Percentiles rank a stretch among this genome's conserved stretches.
Conservation (phyloP, 1,284 basidiomycete genomes). For the Rhodotorula sp. region DNA sequence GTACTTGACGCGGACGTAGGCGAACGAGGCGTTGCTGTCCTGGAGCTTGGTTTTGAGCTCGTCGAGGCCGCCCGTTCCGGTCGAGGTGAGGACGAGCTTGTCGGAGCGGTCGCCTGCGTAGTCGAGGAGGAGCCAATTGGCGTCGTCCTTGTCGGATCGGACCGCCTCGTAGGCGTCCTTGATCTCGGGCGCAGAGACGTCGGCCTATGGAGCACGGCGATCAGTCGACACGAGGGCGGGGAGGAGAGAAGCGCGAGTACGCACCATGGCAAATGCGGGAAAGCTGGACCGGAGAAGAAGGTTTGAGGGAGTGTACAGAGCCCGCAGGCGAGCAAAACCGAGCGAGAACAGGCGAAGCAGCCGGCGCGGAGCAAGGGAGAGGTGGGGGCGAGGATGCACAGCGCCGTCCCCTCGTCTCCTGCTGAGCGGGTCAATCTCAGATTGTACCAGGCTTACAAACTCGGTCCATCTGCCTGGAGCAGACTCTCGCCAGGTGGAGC, state of each 20-base stretch:
- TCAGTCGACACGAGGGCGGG: background rate
- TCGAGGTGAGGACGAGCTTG: constrained; percentile 30
- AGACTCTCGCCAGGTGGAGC: too few species aligned
- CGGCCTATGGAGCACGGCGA: constrained; percentile 24
- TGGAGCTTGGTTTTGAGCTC: constrained; percentile 34
- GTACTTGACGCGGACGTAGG: constrained; percentile 38
- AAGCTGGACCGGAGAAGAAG: background rate
- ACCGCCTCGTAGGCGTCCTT: constrained; percentile 37
- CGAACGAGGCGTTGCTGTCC: constrained; percentile 34
- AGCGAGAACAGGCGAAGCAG: background rate
- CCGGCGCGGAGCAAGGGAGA: too few species aligned
- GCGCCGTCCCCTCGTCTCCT: too few species aligned
- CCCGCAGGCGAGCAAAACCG: background rate
- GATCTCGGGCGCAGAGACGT: constrained; percentile 36
- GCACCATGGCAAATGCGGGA: background rate
- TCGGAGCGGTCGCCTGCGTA: constrained; percentile 24
- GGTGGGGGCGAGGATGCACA: too few species aligned
- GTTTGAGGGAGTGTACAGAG: background rate
- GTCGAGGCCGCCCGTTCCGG: constrained; percentile 32
- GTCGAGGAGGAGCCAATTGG: constrained; percentile 40
- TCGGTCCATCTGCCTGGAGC: too few species aligned
- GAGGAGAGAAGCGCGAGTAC: background rate
- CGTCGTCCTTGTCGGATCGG: constrained; percentile 38
- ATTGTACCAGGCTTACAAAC: too few species aligned
- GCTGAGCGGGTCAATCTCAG: too few species aligned